Evolutionary conservation across 768 basidiomycete species (phyloP), one percentile per base, ranked within the genome.

Genomic region (Pleurotus tuber-regium): DNA sequence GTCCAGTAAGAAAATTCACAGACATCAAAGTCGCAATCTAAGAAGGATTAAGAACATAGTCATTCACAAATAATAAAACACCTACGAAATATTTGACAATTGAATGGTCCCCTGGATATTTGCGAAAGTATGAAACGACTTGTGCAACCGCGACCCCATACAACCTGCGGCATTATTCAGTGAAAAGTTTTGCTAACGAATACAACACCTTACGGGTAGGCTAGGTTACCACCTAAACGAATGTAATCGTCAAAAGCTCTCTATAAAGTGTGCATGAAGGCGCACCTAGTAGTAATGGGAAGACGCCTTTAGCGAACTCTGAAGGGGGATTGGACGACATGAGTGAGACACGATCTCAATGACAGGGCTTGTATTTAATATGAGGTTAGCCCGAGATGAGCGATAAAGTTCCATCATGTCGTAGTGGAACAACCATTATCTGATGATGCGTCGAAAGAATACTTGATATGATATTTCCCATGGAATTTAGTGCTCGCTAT

Each of bases 41-140:
- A n/a, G 28, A 25, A 11, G 9, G 21, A 11, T 44, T 8, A 44
- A 26, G 12, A 3, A 28, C 24, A n/a, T 9, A 2, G 7, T 9
- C 4, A 0, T 19, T 10, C n/a, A 7, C 14, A 25, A 14, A 29
- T 14, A 18, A 8, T 12, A 4, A 12, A 8, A 14, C 14, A 30
- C 43, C 28, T n/a, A 44, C 43, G 19, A 14, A 14, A 18, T 44
- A 44, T 19, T 44, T 44, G 3, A 44, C 25, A 29, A 44, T 14
- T 30, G 23, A n/a, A 14, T n/a, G 24, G 25, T 44, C 43, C 12
- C 25, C 10, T 14, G 26, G 43, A 28, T 30, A 44, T 25, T 44
- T 44, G 43, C 43, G 43, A 44, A 44, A 44, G 43, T 44, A 44
- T n/a, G 43, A 44, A 10, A 44, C 26, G 10, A 11, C 43, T 28